These are phyloP conservation scores for Dothiorella sarmentorum DNA, from an alignment of 2,329 filamentous ascomycete species.

Conservation along the genomic window DNA sequence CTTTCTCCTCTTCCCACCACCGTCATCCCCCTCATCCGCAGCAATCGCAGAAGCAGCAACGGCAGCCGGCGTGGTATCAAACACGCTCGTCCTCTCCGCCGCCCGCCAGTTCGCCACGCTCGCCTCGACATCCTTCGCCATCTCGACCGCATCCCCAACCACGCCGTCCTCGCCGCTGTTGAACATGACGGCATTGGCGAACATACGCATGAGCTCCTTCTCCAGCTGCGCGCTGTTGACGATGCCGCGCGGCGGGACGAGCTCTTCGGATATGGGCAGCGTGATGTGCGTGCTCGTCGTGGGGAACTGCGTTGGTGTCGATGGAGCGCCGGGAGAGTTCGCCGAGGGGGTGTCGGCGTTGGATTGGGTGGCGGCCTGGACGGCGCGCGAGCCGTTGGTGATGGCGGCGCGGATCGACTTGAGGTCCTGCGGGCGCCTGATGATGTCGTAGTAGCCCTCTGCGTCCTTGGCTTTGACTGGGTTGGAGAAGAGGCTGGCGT, in stretches of 20 bases:
- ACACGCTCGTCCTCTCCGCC: slow-evolving; percentile 51
- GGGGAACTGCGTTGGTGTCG: slow-evolving; percentile 28
- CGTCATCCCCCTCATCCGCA: slow-evolving; percentile 26
- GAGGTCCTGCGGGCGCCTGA: slow-evolving; percentile 51
- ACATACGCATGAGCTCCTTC: slow-evolving; percentile 92
- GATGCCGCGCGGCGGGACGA: slow-evolving; percentile 82
- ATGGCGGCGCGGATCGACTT: slow-evolving; percentile 51
- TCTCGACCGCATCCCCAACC: slow-evolving; percentile 80
- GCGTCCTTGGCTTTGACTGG: slow-evolving; percentile 50
- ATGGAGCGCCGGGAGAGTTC: slow-evolving; percentile 50
- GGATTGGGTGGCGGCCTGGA: slow-evolving; percentile 49
- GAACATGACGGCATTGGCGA: slow-evolving; percentile 98
- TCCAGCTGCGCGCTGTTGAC: slow-evolving; percentile 92
- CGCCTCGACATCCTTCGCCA: slow-evolving; percentile 85
- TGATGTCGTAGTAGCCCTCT: slow-evolving; percentile 51
- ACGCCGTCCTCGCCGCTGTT: slow-evolving; percentile 88
- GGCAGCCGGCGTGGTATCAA: not conserved
- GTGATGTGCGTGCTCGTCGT: slow-evolving; percentile 16
- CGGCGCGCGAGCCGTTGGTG: slow-evolving; percentile 54
- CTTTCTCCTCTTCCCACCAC: slow-evolving; percentile 12
- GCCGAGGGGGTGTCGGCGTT: slow-evolving; percentile 60
- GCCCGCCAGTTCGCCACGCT: slow-evolving; percentile 72
- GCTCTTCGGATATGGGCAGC: slow-evolving; percentile 67
- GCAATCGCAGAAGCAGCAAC: too few species aligned
- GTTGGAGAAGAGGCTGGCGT: slow-evolving; percentile 49